Conservation (phyloP, 805 yeast species). For the Torulaspora microellipsoides region DNA sequence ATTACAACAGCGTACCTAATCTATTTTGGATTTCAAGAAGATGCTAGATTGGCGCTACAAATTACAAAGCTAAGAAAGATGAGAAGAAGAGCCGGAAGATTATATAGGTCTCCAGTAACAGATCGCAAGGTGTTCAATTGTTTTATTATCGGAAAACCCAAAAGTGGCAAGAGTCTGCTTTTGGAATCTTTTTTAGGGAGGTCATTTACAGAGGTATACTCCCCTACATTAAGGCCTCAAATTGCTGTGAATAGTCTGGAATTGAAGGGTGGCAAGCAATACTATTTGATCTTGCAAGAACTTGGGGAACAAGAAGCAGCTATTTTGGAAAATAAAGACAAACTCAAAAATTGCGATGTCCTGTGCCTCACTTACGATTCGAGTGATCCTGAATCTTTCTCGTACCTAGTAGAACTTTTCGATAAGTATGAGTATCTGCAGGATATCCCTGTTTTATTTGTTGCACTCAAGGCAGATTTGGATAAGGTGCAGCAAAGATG, state of each 20-base stretch:
- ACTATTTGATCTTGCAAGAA: conserved; percentile 86
- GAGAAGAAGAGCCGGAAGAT: conserved; percentile 60
- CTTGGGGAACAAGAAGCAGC: conserved; percentile 84
- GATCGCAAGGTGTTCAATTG: conserved; percentile 94
- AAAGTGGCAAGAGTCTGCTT: conserved; percentile 83
- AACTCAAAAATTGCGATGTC: conserved; percentile 85
- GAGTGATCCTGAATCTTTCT: conserved; percentile 92
- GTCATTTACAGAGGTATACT: conserved; percentile 60
- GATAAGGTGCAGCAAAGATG: conserved; percentile 94
- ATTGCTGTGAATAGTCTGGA: conserved; percentile 91
- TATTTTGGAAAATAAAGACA: conserved; percentile 60
- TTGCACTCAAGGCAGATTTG: conserved; percentile 90
- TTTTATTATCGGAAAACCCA: conserved; percentile 77
- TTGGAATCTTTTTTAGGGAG: conserved; percentile 78
- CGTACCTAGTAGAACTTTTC: conserved; percentile 69
- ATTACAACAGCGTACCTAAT: conserved; percentile 86
- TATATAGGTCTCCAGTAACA: conserved; percentile 60
- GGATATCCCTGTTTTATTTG: conserved; percentile 76
- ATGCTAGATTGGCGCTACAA: conserved; percentile 52
- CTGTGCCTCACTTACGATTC: conserved; percentile 89
- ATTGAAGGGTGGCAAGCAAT: conserved; percentile 90
- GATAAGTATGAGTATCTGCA: conserved; percentile 53
- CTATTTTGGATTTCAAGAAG: conserved; percentile 77
- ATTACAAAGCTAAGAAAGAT: conserved; percentile 77
- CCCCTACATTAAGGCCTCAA: conserved; percentile 77